phyloP scores from a whole-genome alignment of 352 stramenopile species.

The Pythium sukuiense region DNA sequence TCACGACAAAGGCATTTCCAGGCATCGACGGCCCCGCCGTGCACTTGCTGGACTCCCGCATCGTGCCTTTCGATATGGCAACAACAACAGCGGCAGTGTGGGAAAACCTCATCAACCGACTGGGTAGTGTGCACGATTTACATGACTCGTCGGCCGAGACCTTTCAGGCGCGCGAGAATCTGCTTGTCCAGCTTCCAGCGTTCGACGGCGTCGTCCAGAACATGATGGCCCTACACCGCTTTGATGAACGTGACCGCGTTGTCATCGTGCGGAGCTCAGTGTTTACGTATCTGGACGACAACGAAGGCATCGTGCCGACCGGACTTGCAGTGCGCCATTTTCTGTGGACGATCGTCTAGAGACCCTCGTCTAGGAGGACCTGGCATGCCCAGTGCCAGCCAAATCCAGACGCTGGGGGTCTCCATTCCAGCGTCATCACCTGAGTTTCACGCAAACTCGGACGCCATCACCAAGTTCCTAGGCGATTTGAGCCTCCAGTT shows the following conservation, averaged over 20 bases:
- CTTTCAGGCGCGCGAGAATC: too few species aligned
- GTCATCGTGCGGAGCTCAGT: not conserved
- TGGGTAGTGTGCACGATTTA: not conserved
- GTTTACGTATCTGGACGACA: not conserved
- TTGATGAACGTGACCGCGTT: not conserved
- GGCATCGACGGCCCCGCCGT: not conserved
- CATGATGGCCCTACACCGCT: not conserved
- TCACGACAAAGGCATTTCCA: not conserved
- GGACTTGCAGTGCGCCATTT: not conserved
- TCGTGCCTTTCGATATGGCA: constrained; percentile 10
- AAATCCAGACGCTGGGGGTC: not conserved
- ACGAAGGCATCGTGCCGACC: not conserved
- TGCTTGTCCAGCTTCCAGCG: too few species aligned
- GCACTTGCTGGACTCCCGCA: constrained; percentile 2
- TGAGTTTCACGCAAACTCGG: not conserved
- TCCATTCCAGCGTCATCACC: not conserved
- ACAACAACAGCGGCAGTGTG: constrained; percentile 8
- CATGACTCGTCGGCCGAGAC: too few species aligned
- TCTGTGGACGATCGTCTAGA: not conserved
- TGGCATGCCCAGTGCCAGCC: too few species aligned
- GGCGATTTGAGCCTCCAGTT: not conserved
- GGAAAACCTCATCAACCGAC: not conserved
- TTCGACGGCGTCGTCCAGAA: not conserved
- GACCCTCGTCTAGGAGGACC: not conserved
- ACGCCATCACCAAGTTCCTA: not conserved